Evolutionary conservation across 805 yeast species (phyloP), one percentile per base, ranked within the genome.

Genomic region (Lachancea lanzarotensis): DNA sequence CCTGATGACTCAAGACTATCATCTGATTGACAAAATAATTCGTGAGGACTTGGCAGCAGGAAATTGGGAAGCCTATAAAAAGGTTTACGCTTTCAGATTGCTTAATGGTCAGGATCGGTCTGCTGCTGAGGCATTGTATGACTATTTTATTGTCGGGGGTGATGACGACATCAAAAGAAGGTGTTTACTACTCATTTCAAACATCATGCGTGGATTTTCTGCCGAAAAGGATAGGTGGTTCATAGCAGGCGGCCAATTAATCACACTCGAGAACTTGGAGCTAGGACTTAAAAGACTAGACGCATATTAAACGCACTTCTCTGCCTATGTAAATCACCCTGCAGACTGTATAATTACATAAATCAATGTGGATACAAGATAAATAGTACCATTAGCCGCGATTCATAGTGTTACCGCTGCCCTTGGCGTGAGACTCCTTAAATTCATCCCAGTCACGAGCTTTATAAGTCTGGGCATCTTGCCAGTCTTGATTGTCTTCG

Each of bases 371-470:
- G 17, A 26, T 9, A 25, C 12, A 6, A 18, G 13, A 17, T 3
- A 10, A 19, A 22, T 8, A 22, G 25, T 22, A 4, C 25, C 13
- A 40, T 27, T 29, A 55, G 32, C 91, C 91, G 45, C 78, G 66
- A 54, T 82, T 78, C 62, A 75, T 78, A 38, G 90, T 88, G 60
- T 91, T 91, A 10, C 98, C 98, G 45, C 90, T 81, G 7, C 98
- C 98, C 56, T 78, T 80, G 0, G 89, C 84, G 60, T 88, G 80
- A 2, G 78, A 78, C 50, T 93, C 98, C 38, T 81, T 80, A 72
- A 91, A 93, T 49, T 85, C 95, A 65, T 93, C 98, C 98, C 98
- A 93, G 35, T 77, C 75, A 46, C 98, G 73, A 45, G 82, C 79
- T 57, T 84, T 80, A 54, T 82, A 76, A 3, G 95, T 89, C 51